These are phyloP conservation scores for Meripilus lineatus DNA, from an alignment of 1,284 basidiomycete species.

Conservation along the genomic window DNA sequence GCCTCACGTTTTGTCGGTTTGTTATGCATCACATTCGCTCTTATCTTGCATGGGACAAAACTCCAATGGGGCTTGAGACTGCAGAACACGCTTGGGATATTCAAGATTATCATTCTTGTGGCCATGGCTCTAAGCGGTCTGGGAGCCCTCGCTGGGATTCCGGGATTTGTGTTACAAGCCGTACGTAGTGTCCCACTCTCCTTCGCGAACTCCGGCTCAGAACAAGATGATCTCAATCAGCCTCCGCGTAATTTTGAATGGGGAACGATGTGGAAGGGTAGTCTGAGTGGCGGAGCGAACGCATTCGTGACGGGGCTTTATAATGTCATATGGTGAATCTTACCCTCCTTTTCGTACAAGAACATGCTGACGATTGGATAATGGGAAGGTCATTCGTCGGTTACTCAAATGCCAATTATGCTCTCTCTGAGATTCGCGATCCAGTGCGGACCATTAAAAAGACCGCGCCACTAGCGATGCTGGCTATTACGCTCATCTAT, in stretches of 20 bases:
- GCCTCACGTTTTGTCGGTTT: slow-evolving; percentile 31
- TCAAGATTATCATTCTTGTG: slow-evolving; percentile 58
- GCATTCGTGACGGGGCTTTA: slow-evolving; percentile 60
- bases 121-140: slow-evolving; percentile 57
- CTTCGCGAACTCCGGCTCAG: background rate
- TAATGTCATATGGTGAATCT: slow-evolving; percentile 56
- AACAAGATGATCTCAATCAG: slow-evolving; percentile 6
- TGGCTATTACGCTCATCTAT: slow-evolving; percentile 49
- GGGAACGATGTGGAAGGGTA: slow-evolving; percentile 53
- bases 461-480: slow-evolving; percentile 61
- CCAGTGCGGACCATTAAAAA: slow-evolving; percentile 63
- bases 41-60: slow-evolving; percentile 53
- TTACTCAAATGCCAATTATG: slow-evolving; percentile 69
- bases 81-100: slow-evolving; percentile 61
- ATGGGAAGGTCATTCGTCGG: slow-evolving; percentile 57
- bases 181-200: slow-evolving; percentile 30
- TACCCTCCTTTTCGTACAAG: background rate
- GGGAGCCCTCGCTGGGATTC: slow-evolving; percentile 45
- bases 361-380: background rate
- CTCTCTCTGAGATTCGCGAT: slow-evolving; percentile 60
- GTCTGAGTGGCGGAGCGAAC: slow-evolving; percentile 38
- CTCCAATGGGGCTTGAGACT: slow-evolving; percentile 56
- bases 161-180: slow-evolving; percentile 39
- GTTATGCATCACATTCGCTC: slow-evolving; percentile 49
- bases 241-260: slow-evolving; percentile 47